Evolutionary conservation across 2,329 filamentous ascomycete genomes (phyloP), one percentile per base, ranked within the genome.

Genomic region (Fusarium phyllophilum): DNA sequence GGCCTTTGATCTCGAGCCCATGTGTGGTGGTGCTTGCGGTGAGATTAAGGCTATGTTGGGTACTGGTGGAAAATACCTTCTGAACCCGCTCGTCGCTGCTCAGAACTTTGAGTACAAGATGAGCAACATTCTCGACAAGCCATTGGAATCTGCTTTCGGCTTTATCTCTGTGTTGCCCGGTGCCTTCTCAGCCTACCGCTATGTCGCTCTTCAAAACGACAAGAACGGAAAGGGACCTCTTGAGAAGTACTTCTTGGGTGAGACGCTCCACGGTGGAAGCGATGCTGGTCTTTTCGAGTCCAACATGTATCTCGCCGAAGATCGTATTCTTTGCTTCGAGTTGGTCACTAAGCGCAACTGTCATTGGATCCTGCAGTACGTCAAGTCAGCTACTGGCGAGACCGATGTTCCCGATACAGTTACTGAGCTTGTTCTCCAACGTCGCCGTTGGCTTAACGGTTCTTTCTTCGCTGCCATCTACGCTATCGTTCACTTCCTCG

Each of bases 61-160:
- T 33, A 90, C 90, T 8, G 91, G 89, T 66, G 95, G 96, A 73
- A 96, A 93, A 83, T 95, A 97, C 78, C 89, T 99, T 41, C 82
- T 98, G 75, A 99, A 98, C 79, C 96, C 96, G 1, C 89, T 99
- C 9, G 94, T 99, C 29, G 96, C 96, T 5, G 95, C 95, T 2
- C 96, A 99, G 79, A 99, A 99, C 81, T 99, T 99, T 78, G 96
- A 99, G 85, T 99, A 99, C 89, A 99, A 99, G 88, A 97, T 99
- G 93, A 97, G 94, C 82, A 99, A 99, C 80, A 99, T 99, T 80
- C 89, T 99, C 49, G 96, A 99, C 83, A 99, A 99, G 85, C 96
- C 96, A 5, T 86, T 99, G 45, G 96, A 99, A 82, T 98, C 96
- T 8, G 94, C 96, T 0, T 99, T 99, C 82, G 96, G 96, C 52